Evolutionary conservation across 2,329 filamentous ascomycete genomes (phyloP).

Genomic region (Claviceps quebecensis): DNA sequence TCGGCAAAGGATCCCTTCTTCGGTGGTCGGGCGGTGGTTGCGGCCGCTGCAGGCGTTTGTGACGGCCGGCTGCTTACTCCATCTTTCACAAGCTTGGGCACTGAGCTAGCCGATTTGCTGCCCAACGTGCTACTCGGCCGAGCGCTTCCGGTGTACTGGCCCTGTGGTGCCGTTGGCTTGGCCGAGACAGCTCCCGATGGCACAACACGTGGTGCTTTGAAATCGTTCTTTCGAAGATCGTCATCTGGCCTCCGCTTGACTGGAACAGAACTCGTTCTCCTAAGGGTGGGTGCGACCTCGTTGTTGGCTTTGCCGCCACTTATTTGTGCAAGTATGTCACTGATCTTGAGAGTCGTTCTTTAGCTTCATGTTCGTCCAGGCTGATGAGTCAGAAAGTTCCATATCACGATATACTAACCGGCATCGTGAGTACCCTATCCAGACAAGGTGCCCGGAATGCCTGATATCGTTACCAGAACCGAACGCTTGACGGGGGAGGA

Average conservation of each 20-base stretch:
- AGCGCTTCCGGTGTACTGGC: constrained; percentile 3
- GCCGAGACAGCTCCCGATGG: background rate
- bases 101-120: constrained; percentile 11
- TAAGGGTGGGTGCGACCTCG: constrained; percentile 17
- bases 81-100: constrained; percentile 11
- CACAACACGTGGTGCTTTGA: constrained; percentile 27
- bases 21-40: constrained; percentile 28
- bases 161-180: background rate
- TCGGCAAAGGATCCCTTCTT: constrained; percentile 66
- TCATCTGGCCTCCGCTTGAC: constrained; percentile 46
- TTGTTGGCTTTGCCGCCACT: constrained; percentile 36
- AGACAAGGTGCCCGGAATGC: background rate
- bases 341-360: constrained; percentile 13
- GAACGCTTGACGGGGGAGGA: background rate
- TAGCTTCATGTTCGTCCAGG: background rate
- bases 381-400: too few relatives aligned
- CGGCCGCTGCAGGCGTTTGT: constrained; percentile 18
- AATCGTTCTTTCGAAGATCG: constrained; percentile 25
- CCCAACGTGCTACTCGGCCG: constrained; percentile 11
- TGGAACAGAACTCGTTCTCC: constrained; percentile 13
- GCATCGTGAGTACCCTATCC: constrained; percentile 13
- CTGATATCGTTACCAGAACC: background rate
- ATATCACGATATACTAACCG: constrained; percentile 13
- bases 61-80: constrained; percentile 12
- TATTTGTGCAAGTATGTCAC: constrained; percentile 38